These are phyloP conservation scores for Clarireedia hainanense DNA, from an alignment of 2,329 filamentous ascomycete genomes.

Conservation along the genomic window DNA sequence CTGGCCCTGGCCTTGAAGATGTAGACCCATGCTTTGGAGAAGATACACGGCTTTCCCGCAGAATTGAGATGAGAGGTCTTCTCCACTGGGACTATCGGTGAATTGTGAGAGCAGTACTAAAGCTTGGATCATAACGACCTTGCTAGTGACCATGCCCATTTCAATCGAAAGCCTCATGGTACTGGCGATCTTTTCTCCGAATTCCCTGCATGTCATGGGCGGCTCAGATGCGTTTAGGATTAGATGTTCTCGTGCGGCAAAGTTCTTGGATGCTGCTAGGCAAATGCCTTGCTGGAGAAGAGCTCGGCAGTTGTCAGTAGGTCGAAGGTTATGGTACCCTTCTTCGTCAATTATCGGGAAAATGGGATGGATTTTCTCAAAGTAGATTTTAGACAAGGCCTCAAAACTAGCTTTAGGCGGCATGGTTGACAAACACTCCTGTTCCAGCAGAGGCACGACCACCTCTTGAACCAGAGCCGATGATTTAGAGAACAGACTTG, in stretches of 20 bases:
- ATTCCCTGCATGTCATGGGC: conserved; percentile 15
- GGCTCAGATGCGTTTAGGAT: conserved; percentile 9
- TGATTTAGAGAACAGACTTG: conserved; percentile 16
- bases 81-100: conserved; percentile 47
- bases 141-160: conserved; percentile 44
- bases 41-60: conserved; percentile 49
- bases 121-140: conserved; percentile 47
- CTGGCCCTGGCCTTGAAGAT: conserved; percentile 35
- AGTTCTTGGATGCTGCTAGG: conserved; percentile 45
- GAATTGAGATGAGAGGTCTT: conserved; percentile 46
- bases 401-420: conserved; percentile 41
- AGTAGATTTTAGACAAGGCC: conserved; percentile 36
- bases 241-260: conserved; percentile 37
- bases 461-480: conserved; percentile 16
- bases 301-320: conserved; percentile 31
- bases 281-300: conserved; percentile 45
- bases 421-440: conserved; percentile 34
- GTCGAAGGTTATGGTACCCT: conserved; percentile 29
- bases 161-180: conserved; percentile 34
- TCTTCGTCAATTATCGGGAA: conserved; percentile 25
- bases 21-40: conserved; percentile 47
- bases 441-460: conserved; percentile 20
- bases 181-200: conserved; percentile 19
- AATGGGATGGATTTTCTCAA: conserved; percentile 25
- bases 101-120: conserved; percentile 50